Evolutionary conservation across 2,329 filamentous ascomycete species (phyloP).

Genomic region (Fusarium multiceps): DNA sequence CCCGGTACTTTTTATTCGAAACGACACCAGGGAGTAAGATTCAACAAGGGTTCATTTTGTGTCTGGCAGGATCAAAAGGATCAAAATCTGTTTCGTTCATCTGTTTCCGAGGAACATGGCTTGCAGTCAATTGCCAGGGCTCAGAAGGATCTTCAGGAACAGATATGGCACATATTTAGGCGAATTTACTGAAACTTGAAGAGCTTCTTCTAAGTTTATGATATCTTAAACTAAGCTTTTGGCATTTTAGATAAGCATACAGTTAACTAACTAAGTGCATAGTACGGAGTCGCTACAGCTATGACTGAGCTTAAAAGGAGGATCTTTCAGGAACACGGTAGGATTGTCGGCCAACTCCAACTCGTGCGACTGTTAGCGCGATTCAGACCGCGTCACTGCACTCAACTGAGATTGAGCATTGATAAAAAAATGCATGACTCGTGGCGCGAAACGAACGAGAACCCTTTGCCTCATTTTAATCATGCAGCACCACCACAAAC

Average conservation of each 20-base stretch:
- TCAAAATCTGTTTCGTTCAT: slow-evolving; percentile 17
- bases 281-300: background rate
- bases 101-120: background rate
- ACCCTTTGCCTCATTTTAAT: slow-evolving; percentile 24
- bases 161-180: background rate
- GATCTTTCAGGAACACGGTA: background rate
- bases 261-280: background rate
- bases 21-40: background rate
- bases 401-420: slow-evolving; percentile 1
- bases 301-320: background rate
- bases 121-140: background rate
- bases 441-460: slow-evolving; percentile 10
- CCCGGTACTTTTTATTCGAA: slow-evolving; percentile 13
- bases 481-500: background rate
- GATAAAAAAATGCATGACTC: slow-evolving; percentile 14
- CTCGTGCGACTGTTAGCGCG: background rate
- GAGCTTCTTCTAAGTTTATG: background rate
- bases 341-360: background rate
- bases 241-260: background rate
- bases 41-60: background rate
- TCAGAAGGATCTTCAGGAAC: background rate
- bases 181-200: background rate
- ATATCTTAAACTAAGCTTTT: background rate
- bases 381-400: slow-evolving; percentile 4
- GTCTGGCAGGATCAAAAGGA: background rate